phyloP scores from a whole-genome alignment of 768 basidiomycete species.

The Xerocomellus dryophilus region DNA sequence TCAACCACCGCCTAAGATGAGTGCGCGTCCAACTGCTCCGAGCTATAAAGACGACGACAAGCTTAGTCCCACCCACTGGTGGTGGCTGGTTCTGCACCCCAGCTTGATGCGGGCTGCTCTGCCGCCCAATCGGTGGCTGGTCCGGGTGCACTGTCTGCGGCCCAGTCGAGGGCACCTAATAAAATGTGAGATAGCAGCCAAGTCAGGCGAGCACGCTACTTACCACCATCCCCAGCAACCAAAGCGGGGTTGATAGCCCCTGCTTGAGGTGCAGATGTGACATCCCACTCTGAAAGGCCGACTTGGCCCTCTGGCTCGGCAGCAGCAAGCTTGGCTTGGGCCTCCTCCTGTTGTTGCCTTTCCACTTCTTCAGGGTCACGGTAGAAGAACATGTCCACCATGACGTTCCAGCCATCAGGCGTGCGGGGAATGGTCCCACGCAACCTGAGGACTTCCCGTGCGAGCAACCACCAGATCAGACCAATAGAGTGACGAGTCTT shows the following conservation, averaged over 20 bases:
- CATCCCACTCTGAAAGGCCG: slow-evolving; percentile 68
- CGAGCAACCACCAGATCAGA: slow-evolving; percentile 96
- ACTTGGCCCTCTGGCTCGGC: slow-evolving; percentile 57
- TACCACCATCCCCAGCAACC: slow-evolving; percentile 59
- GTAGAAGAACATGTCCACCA: slow-evolving; percentile 99
- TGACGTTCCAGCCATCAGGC: slow-evolving; percentile 92
- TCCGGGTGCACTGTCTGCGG: slow-evolving; percentile 51
- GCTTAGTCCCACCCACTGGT: slow-evolving; percentile 32
- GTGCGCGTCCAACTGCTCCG: slow-evolving; percentile 1
- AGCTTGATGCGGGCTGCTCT: slow-evolving; percentile 58
- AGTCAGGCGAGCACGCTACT: slow-evolving; percentile 11
- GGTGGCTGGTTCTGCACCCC: slow-evolving; percentile 34
- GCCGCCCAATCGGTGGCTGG: slow-evolving; percentile 81
- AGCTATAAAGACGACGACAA: background rate
- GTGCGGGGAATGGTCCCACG: slow-evolving; percentile 92
- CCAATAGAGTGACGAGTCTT: slow-evolving; percentile 97
- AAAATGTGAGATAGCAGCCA: slow-evolving; percentile 1
- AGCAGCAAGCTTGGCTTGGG: slow-evolving; percentile 70
- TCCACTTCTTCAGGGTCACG: slow-evolving; percentile 99
- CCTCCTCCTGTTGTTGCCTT: slow-evolving; percentile 94
- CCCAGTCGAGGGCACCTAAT: slow-evolving; percentile 78
- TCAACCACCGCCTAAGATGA: background rate
- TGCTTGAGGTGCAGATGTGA: slow-evolving; percentile 59
- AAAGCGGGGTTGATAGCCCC: slow-evolving; percentile 78
- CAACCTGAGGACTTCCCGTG: slow-evolving; percentile 94